A percentile compares a stretch with the other conserved stretches of the same genome.
Conservation (phyloP, 1,284 basidiomycete species). For the Filobasidium uniguttulatum region DNA sequence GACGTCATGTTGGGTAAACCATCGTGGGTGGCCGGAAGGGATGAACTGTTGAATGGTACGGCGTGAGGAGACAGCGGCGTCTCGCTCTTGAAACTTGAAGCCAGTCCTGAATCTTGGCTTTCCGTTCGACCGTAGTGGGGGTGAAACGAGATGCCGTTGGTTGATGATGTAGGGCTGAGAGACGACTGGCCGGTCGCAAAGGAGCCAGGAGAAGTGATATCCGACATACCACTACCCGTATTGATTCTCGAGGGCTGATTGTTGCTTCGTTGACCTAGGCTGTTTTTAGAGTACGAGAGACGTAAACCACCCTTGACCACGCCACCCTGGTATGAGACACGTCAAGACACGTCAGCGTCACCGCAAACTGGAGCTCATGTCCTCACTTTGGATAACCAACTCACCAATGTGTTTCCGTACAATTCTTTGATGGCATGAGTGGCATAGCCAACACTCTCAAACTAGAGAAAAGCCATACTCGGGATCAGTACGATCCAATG, state of each 20-base stretch:
- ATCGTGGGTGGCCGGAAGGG: neutral
- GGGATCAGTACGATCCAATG: neutral
- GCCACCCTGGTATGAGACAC: slow-evolving; percentile 42
- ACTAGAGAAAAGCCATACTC: slow-evolving; percentile 43
- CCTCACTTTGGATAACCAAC: slow-evolving; percentile 4
- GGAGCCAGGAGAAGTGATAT: slow-evolving; percentile 5
- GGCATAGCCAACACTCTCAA: slow-evolving; percentile 75
- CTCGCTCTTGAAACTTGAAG: slow-evolving; percentile 5
- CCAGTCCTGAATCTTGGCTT: slow-evolving; percentile 5
- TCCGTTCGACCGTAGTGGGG: slow-evolving; percentile 4
- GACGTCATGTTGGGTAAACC: neutral
- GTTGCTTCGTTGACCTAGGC: slow-evolving; percentile 48
- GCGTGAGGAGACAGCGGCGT: slow-evolving; percentile 15
- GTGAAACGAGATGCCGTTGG: slow-evolving; percentile 9
- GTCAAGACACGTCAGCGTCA: neutral
- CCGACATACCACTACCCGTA: slow-evolving; percentile 5
- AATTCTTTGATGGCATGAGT: slow-evolving; percentile 73
- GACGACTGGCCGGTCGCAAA: slow-evolving; percentile 2
- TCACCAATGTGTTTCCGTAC: slow-evolving; percentile 68
- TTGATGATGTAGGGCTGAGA: slow-evolving; percentile 10
- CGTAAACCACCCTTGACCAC: slow-evolving; percentile 90
- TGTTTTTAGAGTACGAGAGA: slow-evolving; percentile 90
- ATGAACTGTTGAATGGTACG: slow-evolving; percentile 12
- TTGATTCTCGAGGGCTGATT: slow-evolving; percentile 9
- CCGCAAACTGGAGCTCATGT: neutral